phyloP scores from a whole-genome alignment of 371 early-diverging fungal species.

The Mortierella sp. region DNA sequence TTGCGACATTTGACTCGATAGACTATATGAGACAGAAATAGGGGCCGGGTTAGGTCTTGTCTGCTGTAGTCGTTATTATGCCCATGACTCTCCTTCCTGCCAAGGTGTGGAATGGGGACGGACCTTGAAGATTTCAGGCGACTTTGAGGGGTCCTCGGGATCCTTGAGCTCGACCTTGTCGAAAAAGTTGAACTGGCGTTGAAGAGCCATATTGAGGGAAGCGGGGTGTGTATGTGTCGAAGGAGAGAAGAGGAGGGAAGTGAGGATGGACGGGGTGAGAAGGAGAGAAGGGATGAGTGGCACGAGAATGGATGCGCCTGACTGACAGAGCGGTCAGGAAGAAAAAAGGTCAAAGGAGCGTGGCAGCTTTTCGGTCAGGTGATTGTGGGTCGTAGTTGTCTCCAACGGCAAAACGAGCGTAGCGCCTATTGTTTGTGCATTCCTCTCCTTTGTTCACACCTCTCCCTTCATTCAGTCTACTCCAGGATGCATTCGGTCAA shows the following conservation, averaged over 20 bases:
- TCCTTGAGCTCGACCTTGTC: conserved; percentile 78
- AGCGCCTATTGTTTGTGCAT: not conserved
- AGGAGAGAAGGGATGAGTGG: not conserved
- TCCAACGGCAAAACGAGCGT: not conserved
- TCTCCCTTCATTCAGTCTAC: not conserved
- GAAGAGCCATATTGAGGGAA: conserved; percentile 59
- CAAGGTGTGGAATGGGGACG: conserved; percentile 25
- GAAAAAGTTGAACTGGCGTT: conserved; percentile 89
- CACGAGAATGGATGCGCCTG: not conserved
- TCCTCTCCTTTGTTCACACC: not conserved
- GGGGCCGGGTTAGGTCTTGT: not conserved
- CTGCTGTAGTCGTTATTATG: not conserved
- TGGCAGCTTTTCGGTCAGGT: not conserved
- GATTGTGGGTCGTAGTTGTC: not conserved
- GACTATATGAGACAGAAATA: conserved; percentile 33
- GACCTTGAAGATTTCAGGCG: conserved; percentile 79
- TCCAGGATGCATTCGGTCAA: conserved; percentile 3
- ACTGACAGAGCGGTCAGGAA: not conserved
- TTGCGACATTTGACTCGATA: conserved; percentile 65
- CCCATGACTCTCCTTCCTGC: not conserved
- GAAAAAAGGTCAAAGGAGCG: not conserved
- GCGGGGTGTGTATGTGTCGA: not conserved
- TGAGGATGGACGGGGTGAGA: not conserved
- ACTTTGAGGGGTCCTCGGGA: conserved; percentile 66
- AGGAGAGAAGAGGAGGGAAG: not conserved